Conservation (phyloP, 164 flowering plant species). For the Umbilicus rupestris region DNA sequence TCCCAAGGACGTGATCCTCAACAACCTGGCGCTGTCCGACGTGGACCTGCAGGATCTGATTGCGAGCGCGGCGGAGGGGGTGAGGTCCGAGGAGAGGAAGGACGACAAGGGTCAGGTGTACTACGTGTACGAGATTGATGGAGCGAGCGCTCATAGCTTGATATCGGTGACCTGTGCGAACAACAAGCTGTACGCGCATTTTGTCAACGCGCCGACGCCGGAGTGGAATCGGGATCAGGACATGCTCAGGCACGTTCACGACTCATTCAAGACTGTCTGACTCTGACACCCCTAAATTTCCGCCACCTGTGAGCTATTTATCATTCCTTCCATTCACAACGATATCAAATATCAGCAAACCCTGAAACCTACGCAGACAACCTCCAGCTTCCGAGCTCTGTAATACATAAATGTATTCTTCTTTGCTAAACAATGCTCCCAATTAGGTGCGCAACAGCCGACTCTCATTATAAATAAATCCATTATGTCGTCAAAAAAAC, state of each 20-base stretch:
- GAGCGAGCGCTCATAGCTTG: constrained; percentile 57
- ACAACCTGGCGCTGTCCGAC: constrained; percentile 81
- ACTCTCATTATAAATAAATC: no score
- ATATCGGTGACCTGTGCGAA: constrained; percentile 80
- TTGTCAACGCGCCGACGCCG: constrained; percentile 76
- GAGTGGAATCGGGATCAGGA: constrained; percentile 77
- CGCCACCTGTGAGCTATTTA: no score
- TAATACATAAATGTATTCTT: no score
- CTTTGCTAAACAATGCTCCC: no score
- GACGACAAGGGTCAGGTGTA: constrained; percentile 79
- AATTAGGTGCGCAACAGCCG: no score
- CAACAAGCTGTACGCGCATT: constrained; percentile 88
- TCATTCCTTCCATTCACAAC: no score
- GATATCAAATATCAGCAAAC: no score
- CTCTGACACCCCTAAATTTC: neutral
- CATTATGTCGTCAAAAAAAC: no score
- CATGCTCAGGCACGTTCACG: constrained; percentile 56
- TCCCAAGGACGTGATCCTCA: constrained; percentile 54
- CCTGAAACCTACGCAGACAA: no score
- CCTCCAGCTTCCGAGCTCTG: no score
- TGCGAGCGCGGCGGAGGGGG: constrained; percentile 39
- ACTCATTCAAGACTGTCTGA: constrained; percentile 54
- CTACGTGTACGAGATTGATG: constrained; percentile 79
- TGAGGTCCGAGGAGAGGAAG: constrained; percentile 57
- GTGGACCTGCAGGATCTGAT: constrained; percentile 74